phyloP scores from a whole-genome alignment of 2,329 filamentous ascomycete species.

The Lecanoromycetidae sp. region DNA sequence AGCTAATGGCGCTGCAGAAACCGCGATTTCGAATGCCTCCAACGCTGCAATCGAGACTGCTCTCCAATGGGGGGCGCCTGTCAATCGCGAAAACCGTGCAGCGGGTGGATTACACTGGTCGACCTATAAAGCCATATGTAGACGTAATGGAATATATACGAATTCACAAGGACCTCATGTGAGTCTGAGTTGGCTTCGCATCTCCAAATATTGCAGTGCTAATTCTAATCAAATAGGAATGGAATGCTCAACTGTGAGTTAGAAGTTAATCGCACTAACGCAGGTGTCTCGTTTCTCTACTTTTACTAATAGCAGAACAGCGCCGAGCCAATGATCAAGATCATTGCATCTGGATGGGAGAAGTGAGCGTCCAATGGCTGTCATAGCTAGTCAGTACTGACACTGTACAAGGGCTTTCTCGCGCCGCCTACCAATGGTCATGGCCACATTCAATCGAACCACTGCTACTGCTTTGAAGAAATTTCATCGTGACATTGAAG shows the following conservation, averaged over 20 bases:
- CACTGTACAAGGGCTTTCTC: slow-evolving; percentile 17
- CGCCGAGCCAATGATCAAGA: slow-evolving; percentile 22
- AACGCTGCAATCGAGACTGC: slow-evolving; percentile 26
- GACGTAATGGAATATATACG: slow-evolving; percentile 37
- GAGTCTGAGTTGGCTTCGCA: neutral
- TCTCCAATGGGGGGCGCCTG: slow-evolving; percentile 29
- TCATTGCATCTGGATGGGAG: slow-evolving; percentile 34
- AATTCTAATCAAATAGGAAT: slow-evolving; percentile 1
- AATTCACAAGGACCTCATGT: slow-evolving; percentile 27
- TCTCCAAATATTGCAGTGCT: neutral
- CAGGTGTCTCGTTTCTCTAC: neutral
- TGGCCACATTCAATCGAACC: slow-evolving; percentile 27
- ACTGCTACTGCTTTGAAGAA: slow-evolving; percentile 25
- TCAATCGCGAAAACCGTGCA: slow-evolving; percentile 25
- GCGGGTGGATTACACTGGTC: slow-evolving; percentile 38
- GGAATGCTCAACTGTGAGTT: slow-evolving; percentile 10
- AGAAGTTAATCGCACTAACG: neutral
- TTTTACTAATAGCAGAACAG: neutral
- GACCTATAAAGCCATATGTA: slow-evolving; percentile 47
- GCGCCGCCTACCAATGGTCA: slow-evolving; percentile 30
- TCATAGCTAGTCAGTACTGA: slow-evolving; percentile 8
- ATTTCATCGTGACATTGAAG: slow-evolving; percentile 34
- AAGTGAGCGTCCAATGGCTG: slow-evolving; percentile 10
- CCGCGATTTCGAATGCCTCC: slow-evolving; percentile 18
- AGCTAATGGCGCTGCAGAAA: slow-evolving; percentile 3